Base-by-base conservation (phyloP, 495 filamentous ascomycete genomes). In the Penicillium cataractarum region DNA sequence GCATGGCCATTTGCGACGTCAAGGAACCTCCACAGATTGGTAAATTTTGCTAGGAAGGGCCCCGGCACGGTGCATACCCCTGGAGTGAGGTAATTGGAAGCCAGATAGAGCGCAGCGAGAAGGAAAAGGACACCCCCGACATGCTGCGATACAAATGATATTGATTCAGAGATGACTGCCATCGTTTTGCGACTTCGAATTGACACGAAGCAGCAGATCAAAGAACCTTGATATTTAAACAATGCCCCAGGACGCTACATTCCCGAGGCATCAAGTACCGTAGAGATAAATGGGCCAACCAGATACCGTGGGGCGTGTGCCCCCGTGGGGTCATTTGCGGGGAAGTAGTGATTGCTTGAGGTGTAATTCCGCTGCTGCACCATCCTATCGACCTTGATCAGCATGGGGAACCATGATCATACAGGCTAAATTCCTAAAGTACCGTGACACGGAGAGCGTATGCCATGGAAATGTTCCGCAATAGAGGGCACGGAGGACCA, bases 1-100 rank as follows among this genome's bases (percentile, higher is more conserved):
- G 74, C 67, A 35, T 67, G 56, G 32, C 71, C 67, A 26, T 63
- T 58, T 4, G 60, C 57, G 6, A 69, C 67, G 32, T 66, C 57
- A 3, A 66, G 35, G 50, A 64, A 62, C 6, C 67, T 56, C 64
- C 64, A 66, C 29, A 66, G 15, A 49, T 69, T 61, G 4, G 67
- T 53, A 2, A 66, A 13, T 26, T 66, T 64, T 4, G 67, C 67
- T 3, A 58, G 21, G 6, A 66, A 60, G 29, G 67, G 67, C 0
- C 67, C 67, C 0, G 67, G 61, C 4, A 69, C 51, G 2, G 60
- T 19, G 19, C 46, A 61, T 33, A 46, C 60, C 9, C 65, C 65
- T 26, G 57, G 49, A 32, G 37, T 65, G 39, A 68, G 29, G 35
- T 68, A 68, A 27, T 65, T 68, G 13, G 49, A 54, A 3, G 58